A percentile compares a stretch with the other conserved stretches of the same genome.
Conservation (phyloP, 352 stramenopile genomes). For the Globisporangium emineosum region DNA sequence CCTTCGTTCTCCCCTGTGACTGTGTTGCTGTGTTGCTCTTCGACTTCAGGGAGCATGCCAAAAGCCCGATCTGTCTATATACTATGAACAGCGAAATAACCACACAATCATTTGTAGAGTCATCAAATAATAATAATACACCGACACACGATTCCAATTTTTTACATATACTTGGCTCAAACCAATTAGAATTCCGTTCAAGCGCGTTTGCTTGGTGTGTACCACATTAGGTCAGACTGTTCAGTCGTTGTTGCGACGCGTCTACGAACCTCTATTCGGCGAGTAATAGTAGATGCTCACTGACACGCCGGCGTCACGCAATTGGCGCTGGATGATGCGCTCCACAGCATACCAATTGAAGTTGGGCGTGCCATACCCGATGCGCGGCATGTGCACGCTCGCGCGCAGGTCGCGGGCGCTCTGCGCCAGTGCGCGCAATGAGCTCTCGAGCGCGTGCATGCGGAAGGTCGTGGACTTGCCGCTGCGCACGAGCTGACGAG, state of each 20-base stretch:
- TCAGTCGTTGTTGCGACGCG: neutral
- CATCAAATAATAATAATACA: too few species aligned
- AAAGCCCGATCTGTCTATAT: neutral
- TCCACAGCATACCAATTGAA: constrained; percentile 86
- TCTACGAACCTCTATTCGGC: constrained; percentile 15
- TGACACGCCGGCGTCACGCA: constrained; percentile 48
- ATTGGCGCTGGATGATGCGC: constrained; percentile 59
- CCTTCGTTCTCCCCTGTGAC: constrained; percentile 1
- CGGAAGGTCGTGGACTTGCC: constrained; percentile 69
- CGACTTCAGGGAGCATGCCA: neutral
- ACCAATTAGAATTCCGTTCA: too few species aligned
- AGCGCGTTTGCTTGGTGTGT: neutral
- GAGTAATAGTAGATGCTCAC: constrained; percentile 77
- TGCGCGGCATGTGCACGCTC: constrained; percentile 72
- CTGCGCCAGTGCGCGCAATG: constrained; percentile 39
- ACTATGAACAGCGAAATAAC: too few species aligned
- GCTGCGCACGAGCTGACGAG: constrained; percentile 29
- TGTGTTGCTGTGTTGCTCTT: constrained; percentile 7
- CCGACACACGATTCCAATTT: too few species aligned
- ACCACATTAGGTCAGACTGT: neutral
- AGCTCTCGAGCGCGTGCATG: constrained; percentile 53
- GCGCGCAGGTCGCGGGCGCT: constrained; percentile 33
- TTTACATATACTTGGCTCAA: too few species aligned
- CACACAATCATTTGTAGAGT: too few species aligned
- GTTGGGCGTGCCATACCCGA: constrained; percentile 67